These are phyloP conservation scores for Cornus suecica DNA, from an alignment of 148 eudicot genomes.

Conservation along the genomic window DNA sequence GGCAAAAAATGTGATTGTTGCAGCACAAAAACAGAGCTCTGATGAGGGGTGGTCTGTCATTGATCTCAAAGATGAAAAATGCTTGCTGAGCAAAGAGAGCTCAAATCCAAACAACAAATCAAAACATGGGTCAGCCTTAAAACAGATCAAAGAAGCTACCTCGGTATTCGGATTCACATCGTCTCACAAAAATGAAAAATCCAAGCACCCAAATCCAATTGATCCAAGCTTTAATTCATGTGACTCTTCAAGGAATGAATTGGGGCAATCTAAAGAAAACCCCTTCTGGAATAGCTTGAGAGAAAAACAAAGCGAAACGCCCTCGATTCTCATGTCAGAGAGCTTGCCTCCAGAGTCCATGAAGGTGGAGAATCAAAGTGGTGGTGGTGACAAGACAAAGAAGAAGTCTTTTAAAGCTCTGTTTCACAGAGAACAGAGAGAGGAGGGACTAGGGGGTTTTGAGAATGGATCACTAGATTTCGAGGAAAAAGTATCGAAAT, in stretches of 20 bases:
- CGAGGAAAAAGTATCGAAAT: conserved; percentile 37
- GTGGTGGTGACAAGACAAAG: conserved; percentile 34
- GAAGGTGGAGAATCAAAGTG: conserved; percentile 20
- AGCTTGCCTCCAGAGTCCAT: conserved; percentile 28
- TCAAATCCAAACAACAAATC: conserved; percentile 36
- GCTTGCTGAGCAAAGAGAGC: conserved; percentile 25
- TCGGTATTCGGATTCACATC: conserved; percentile 49
- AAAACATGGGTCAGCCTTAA: conserved; percentile 38
- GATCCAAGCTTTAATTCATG: neutral
- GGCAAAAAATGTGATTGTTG: conserved; percentile 53
- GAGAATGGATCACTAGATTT: neutral
- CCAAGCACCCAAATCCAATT: conserved; percentile 12
- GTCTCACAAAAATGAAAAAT: conserved; percentile 36
- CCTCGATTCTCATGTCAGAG: conserved; percentile 59
- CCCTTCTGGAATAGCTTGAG: conserved; percentile 47
- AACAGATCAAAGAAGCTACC: conserved; percentile 57
- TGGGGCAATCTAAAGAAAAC: conserved; percentile 41
- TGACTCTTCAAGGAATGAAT: conserved; percentile 18
- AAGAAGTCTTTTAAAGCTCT: conserved; percentile 35
- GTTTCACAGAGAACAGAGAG: conserved; percentile 28
- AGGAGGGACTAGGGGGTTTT: conserved; percentile 15
- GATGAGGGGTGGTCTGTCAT: conserved; percentile 79
- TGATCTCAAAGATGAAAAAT: conserved; percentile 61
- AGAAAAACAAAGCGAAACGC: conserved; percentile 31
- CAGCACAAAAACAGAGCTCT: conserved; percentile 24